A percentile compares a stretch with the other conserved stretches of the same genome.
These are phyloP conservation scores for Thyridium curvatum DNA, from an alignment of 2,329 filamentous ascomycete genomes.

Conservation along the genomic window DNA sequence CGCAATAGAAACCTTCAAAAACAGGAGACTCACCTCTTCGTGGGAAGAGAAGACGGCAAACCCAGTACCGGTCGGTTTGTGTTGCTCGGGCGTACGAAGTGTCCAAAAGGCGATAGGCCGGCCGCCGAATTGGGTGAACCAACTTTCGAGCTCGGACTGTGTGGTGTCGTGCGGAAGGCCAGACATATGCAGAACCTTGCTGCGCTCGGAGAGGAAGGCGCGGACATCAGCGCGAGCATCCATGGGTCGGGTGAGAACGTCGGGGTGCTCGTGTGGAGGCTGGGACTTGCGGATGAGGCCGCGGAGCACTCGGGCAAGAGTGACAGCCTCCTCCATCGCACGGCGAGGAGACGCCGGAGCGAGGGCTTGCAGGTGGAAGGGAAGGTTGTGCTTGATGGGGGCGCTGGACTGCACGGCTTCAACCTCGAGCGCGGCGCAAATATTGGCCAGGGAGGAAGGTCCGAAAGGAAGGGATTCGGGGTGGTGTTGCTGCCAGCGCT, in stretches of 20 bases:
- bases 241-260: constrained; percentile 91
- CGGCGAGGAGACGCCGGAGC: constrained; percentile 92
- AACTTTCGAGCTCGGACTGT: constrained; percentile 96
- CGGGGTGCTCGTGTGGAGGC: constrained; percentile 85
- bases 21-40: constrained; percentile 81
- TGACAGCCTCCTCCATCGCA: constrained; percentile 96
- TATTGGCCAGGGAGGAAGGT: constrained; percentile 91
- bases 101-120: constrained; percentile 99
- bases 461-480: constrained; percentile 96
- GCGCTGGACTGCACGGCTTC: constrained; percentile 96
- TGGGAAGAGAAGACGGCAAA: constrained; percentile 99
- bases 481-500: constrained; percentile 97
- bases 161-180: constrained; percentile 96
- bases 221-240: constrained; percentile 94
- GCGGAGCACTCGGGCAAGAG: constrained; percentile 83
- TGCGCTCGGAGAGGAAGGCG: constrained; percentile 91
- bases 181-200: constrained; percentile 97
- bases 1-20: no score
- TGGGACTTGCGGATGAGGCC: constrained; percentile 95
- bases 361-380: constrained; percentile 93
- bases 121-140: constrained; percentile 98
- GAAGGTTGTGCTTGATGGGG: constrained; percentile 97
- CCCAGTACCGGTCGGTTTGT: constrained; percentile 97
- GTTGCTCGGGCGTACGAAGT: constrained; percentile 91
- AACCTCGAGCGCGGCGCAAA: constrained; percentile 95